Base-by-base conservation (phyloP, 306 rosid genomes). In the Spatholobus suberectus region DNA sequence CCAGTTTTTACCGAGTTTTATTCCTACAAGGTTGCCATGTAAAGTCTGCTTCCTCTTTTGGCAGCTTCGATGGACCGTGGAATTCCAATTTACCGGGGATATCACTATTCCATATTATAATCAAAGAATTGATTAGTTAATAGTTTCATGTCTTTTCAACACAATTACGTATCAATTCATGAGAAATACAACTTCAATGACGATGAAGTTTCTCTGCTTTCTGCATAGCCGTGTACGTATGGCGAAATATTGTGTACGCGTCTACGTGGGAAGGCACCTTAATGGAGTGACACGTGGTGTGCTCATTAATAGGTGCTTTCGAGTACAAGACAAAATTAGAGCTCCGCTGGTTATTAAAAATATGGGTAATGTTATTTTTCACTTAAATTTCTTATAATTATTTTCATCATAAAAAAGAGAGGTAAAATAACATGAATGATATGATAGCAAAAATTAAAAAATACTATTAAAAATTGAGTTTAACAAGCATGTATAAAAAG, bases 101-200 rank as follows among this genome's bases (percentile, higher is more conserved):
- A 62, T 24, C 32, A 80, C 27, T 49, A 69, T 83, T 59, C 26
- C 32, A 29, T 62, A 29, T 68, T 65, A 69, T 54, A 83, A 46
- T 76, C 6, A 75, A 79, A 62, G 2, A 47, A 58, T 82, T 26
- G 26, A 26, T 80, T 58, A 70, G 46, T 69, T 73, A 79, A 87
- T 41, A 40, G 37, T 84, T n/a, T 77, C 72, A 57, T 72, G 95
- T 84, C 89, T 38, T 86, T 86, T 82, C 90, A 71, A 20, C 70
- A 51, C 67, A 85, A 80, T 81, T 88, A 67, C 91, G 83, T 49
- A 61, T 70, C 80, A 77, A 2, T 49, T 81, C 52, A 62, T 84
- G 23, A 54, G 71, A 87, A 79, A 77, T 37, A 29, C 57, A 20
- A 81, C 18, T 34, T 78, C 26, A 73, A 70, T 70, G 52, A 47